phyloP scores from a whole-genome alignment of 1,139 yeast genomes.

The Citeromyces siamensis region DNA sequence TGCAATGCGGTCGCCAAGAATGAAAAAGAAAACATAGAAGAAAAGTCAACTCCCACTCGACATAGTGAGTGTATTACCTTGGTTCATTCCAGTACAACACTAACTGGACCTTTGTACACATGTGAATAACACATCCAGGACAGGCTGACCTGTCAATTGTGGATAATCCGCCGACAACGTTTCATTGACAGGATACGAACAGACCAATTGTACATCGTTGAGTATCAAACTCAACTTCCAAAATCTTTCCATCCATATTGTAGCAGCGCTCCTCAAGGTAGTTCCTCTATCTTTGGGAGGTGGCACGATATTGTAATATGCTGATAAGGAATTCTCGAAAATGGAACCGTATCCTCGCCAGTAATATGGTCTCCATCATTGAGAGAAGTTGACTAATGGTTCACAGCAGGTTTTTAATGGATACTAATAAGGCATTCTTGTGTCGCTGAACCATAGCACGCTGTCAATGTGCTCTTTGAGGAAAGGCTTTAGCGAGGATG shows the following conservation, averaged over 20 bases:
- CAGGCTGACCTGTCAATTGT: conserved; percentile 96
- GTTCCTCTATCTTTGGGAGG: conserved; percentile 99
- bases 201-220: conserved; percentile 99
- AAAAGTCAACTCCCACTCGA: too few species aligned
- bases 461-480: too few species aligned
- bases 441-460: too few species aligned
- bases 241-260: conserved; percentile 74
- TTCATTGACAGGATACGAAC: conserved; percentile 98
- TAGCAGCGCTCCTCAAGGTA: conserved; percentile 81
- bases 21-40: too few species aligned
- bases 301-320: conserved; percentile 84
- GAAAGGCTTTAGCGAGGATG: too few species aligned
- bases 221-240: conserved; percentile 94
- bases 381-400: too few species aligned
- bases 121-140: conserved; percentile 92
- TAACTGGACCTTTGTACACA: conserved; percentile 99
- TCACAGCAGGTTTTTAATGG: too few species aligned
- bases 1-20: too few species aligned
- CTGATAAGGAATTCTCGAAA: conserved; percentile 83
- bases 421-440: too few species aligned
- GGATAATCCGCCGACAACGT: conserved; percentile 91
- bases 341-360: conserved; percentile 96
- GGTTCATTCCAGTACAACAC: too few species aligned
- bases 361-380: conserved; percentile 95
- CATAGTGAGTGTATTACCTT: too few species aligned